A percentile compares a stretch with the other conserved stretches of the same genome.
Conservation (phyloP, 768 basidiomycete genomes). For the Kwoniella europaea region DNA sequence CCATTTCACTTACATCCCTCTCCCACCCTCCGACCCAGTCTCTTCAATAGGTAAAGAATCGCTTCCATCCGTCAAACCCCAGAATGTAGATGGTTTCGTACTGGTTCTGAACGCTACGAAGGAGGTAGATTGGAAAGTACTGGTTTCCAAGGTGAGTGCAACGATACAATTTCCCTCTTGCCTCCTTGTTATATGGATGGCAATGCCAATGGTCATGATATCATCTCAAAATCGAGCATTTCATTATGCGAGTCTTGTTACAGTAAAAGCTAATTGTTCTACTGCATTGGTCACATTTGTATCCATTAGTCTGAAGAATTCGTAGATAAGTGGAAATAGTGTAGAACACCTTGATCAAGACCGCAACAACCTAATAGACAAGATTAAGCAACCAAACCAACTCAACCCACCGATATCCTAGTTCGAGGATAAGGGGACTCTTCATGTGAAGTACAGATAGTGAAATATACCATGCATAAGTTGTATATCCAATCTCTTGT, state of each 20-base stretch:
- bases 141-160: slow-evolving; percentile 34
- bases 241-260: no score
- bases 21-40: slow-evolving; percentile 26
- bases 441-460: no score
- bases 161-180: not conserved
- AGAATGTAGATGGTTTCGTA: slow-evolving; percentile 26
- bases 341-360: no score
- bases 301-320: not conserved
- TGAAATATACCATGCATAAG: slow-evolving; percentile 6
- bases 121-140: slow-evolving; percentile 31
- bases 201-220: no score
- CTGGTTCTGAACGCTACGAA: slow-evolving; percentile 41
- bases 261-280: no score
- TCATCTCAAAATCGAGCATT: no score
- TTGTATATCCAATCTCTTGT: slow-evolving; percentile 9
- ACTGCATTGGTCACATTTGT: no score
- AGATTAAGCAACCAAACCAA: no score
- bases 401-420: no score
- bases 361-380: no score
- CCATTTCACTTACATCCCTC: slow-evolving; percentile 26
- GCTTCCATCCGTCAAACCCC: slow-evolving; percentile 29
- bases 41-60: slow-evolving; percentile 9
- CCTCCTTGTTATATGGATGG: no score
- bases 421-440: no score
- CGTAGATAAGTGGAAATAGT: not conserved